Evolutionary conservation across 805 yeast genomes (phyloP).

Genomic region (Monosporozyma servazzii): DNA sequence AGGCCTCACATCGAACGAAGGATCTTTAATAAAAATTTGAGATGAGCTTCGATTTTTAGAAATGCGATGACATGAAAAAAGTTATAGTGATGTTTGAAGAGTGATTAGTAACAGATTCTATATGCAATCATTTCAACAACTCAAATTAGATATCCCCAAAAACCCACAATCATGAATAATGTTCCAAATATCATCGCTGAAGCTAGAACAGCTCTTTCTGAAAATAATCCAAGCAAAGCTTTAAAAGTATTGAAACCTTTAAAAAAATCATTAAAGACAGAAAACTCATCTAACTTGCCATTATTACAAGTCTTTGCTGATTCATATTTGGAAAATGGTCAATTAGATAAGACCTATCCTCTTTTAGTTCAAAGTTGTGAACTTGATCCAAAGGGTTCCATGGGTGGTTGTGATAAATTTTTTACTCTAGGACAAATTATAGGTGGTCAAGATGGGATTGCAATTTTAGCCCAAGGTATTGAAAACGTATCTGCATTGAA

Average conservation of each 20-base stretch:
- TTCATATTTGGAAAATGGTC: conserved; percentile 67
- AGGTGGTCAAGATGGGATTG: conserved; percentile 72
- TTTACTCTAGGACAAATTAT: conserved; percentile 84
- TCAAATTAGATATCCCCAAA: not conserved
- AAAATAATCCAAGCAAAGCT: conserved; percentile 29
- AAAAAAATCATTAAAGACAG: conserved; percentile 19
- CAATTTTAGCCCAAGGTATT: conserved; percentile 54
- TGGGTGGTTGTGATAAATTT: conserved; percentile 69
- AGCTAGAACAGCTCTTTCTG: conserved; percentile 20
- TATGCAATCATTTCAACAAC: not conserved
- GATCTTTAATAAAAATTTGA: not conserved
- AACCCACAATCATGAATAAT: not conserved
- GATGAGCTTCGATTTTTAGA: conserved; percentile 1
- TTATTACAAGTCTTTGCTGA: conserved; percentile 61
- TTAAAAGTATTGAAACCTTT: conserved; percentile 29
- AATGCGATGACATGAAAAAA: conserved; percentile 3
- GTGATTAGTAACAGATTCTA: not conserved
- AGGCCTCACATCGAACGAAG: not conserved
- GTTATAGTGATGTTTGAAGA: not conserved
- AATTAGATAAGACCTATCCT: conserved; percentile 68
- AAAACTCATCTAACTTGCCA: conserved; percentile 31
- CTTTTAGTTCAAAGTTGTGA: conserved; percentile 51
- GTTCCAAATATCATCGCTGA: conserved; percentile 5
- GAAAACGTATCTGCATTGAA: conserved; percentile 26
- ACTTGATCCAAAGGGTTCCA: conserved; percentile 54